These are phyloP conservation scores for Halophytophthora batemanensis DNA, from an alignment of 352 stramenopile species.

Conservation along the genomic window DNA sequence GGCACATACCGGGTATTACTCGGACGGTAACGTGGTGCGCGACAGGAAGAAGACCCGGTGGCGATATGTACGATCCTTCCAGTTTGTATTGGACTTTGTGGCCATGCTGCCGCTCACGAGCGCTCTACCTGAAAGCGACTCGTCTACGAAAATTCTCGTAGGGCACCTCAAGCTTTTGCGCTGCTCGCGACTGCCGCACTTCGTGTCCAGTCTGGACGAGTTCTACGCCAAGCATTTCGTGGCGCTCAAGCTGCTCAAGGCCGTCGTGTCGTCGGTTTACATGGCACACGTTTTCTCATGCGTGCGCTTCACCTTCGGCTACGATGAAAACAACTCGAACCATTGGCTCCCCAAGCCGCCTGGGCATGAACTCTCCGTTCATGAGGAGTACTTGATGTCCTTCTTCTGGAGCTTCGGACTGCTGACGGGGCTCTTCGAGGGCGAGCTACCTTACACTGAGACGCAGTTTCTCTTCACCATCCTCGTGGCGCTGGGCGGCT, in stretches of 20 bases:
- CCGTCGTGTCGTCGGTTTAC: slow-evolving; percentile 46
- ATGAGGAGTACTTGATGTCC: slow-evolving; percentile 37
- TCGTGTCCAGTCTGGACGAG: slow-evolving; percentile 50
- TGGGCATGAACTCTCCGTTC: slow-evolving; percentile 21
- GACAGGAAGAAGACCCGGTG: slow-evolving; percentile 33
- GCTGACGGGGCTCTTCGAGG: slow-evolving; percentile 49
- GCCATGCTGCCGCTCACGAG: slow-evolving; percentile 50
- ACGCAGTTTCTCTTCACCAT: slow-evolving; percentile 58
- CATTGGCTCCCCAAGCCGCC: slow-evolving; percentile 44
- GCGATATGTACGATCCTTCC: slow-evolving; percentile 47
- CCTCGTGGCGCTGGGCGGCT: slow-evolving; percentile 42
- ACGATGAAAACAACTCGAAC: slow-evolving; percentile 39
- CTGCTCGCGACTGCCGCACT: slow-evolving; percentile 34
- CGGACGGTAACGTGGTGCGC: slow-evolving; percentile 54
- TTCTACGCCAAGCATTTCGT: slow-evolving; percentile 68
- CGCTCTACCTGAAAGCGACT: no score
- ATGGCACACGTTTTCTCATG: slow-evolving; percentile 61
- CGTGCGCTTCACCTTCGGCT: slow-evolving; percentile 57
- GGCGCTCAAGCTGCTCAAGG: slow-evolving; percentile 39
- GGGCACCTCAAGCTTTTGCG: slow-evolving; percentile 41
- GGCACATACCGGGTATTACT: slow-evolving; percentile 56
- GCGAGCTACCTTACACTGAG: slow-evolving; percentile 35
- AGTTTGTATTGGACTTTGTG: slow-evolving; percentile 47
- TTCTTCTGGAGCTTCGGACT: slow-evolving; percentile 57
- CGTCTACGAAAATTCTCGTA: no score